Conservation (phyloP, 257 asterid genomes). For the Oldenlandia corymbosa region DNA sequence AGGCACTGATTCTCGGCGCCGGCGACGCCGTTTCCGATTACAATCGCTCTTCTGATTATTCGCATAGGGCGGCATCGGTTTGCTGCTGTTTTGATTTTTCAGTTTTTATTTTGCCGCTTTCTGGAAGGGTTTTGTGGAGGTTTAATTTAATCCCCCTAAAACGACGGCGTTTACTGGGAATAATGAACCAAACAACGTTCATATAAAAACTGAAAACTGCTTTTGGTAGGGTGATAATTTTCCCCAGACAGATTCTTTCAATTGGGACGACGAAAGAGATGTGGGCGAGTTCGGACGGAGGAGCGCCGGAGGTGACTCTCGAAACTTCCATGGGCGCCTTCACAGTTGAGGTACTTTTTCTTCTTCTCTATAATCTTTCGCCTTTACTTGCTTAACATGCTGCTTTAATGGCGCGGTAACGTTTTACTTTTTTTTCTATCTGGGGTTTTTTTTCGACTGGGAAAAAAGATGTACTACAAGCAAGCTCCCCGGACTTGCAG, state of each 20-base stretch:
- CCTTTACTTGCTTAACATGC: neutral
- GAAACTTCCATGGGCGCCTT: slow-evolving; percentile 94
- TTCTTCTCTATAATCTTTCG: neutral
- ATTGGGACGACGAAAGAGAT: slow-evolving; percentile 3
- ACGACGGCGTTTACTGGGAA: neutral
- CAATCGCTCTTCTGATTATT: slow-evolving; percentile 55
- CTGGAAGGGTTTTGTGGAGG: slow-evolving; percentile 2
- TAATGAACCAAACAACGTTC: neutral
- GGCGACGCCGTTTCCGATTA: slow-evolving; percentile 74
- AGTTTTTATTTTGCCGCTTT: no score
- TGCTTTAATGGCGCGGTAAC: neutral
- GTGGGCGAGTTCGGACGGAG: slow-evolving; percentile 60
- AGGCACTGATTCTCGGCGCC: slow-evolving; percentile 80
- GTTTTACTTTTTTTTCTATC: neutral
- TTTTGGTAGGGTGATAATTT: neutral
- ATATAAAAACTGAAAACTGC: neutral
- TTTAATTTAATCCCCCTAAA: neutral
- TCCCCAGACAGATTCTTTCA: neutral
- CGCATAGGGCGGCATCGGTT: slow-evolving; percentile 29
- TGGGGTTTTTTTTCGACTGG: neutral
- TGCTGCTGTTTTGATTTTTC: neutral
- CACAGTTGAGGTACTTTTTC: slow-evolving; percentile 52
- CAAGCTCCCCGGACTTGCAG: slow-evolving; percentile 94
- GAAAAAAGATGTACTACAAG: slow-evolving; percentile 69
- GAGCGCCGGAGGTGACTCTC: slow-evolving; percentile 88